Evolutionary conservation across 768 basidiomycete species (phyloP).

Genomic region (Kwoniella dendrophila): DNA sequence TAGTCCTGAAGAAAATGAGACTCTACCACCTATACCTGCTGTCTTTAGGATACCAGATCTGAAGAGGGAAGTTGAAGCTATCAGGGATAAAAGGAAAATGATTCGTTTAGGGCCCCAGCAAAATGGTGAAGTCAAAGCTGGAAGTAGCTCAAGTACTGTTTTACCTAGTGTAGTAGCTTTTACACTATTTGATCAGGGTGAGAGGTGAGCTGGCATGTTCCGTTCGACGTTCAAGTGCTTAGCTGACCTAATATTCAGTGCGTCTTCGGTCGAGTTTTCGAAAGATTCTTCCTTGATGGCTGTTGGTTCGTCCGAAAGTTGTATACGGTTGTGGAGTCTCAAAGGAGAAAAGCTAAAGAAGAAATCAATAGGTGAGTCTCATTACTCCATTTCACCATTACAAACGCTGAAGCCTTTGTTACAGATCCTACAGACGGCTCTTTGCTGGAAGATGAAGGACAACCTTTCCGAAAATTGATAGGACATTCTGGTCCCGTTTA

Average conservation of each 20-base stretch:
- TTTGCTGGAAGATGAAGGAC: slow-evolving; percentile 77
- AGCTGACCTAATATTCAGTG: slow-evolving; percentile 58
- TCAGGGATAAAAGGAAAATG: slow-evolving; percentile 86
- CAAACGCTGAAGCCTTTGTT: not conserved
- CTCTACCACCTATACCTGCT: slow-evolving; percentile 69
- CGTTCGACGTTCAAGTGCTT: not conserved
- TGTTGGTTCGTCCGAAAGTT: slow-evolving; percentile 92
- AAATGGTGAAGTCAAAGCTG: slow-evolving; percentile 29
- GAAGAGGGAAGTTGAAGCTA: slow-evolving; percentile 82
- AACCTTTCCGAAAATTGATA: slow-evolving; percentile 87
- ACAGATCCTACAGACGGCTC: slow-evolving; percentile 55
- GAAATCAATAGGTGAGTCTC: slow-evolving; percentile 39
- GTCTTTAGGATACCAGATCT: slow-evolving; percentile 84
- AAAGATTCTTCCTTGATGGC: slow-evolving; percentile 89
- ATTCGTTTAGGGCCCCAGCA: slow-evolving; percentile 79
- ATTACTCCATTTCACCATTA: not conserved
- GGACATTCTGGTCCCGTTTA: slow-evolving; percentile 98
- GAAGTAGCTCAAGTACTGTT: slow-evolving; percentile 17
- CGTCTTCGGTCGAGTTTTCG: slow-evolving; percentile 85
- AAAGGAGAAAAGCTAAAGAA: slow-evolving; percentile 79
- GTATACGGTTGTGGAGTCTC: slow-evolving; percentile 89
- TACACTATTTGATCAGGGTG: slow-evolving; percentile 90
- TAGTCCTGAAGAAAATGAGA: slow-evolving; percentile 43
- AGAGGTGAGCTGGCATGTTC: slow-evolving; percentile 67
- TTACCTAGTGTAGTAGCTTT: slow-evolving; percentile 89